Base-by-base conservation (phyloP, 768 basidiomycete species). In the Boletus reticulatus region DNA sequence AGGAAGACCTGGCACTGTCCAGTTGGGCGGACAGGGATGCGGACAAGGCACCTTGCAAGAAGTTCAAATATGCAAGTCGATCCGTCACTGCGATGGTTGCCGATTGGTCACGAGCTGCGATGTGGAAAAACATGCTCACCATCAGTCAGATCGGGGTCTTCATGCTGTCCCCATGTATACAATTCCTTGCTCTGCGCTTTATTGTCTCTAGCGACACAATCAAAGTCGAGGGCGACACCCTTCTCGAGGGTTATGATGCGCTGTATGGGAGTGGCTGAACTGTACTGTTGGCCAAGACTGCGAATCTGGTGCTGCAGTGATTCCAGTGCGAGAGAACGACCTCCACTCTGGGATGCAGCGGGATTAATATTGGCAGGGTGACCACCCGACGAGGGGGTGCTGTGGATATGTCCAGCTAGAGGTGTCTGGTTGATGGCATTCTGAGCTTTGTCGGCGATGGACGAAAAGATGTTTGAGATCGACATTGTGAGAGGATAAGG, bases 181-280 rank as follows among this genome's bases (percentile, higher is more conserved):
- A 93, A 74, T 57, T 93, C 92, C 72, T 92, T 93, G 78, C 89
- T 89, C 66, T 86, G 84, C 1, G 80, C 73, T 66, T 92, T 86
- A 9, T 79, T 65, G 63, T 91, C 85, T 60, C 87, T 82, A 4
- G 84, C 76, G 31, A 86, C 70, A 54, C 77, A 79, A 60, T 92
- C 87, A 63, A 82, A 80, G 69, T 90, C 89, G 60, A 94, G 78
- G 19, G 87, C 84, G 16, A 92, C 75, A 5, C 91, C 87, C 69
- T 93, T 94, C 68, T 83, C 81, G 7, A 81, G 73, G 0, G 92
- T 93, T 59, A 94, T 85, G 55, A 92, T 84, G 67, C 84, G 87
- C 75, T 93, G 92, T 0, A 87, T 69, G 4, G 88, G 87, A 3
- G 78, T 77, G 0, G 87, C 83, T 0, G 80, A 74, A 38, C 84